These are phyloP conservation scores for Aspergillus biplanus DNA, from an alignment of 495 filamentous ascomycete species.

Conservation along the genomic window DNA sequence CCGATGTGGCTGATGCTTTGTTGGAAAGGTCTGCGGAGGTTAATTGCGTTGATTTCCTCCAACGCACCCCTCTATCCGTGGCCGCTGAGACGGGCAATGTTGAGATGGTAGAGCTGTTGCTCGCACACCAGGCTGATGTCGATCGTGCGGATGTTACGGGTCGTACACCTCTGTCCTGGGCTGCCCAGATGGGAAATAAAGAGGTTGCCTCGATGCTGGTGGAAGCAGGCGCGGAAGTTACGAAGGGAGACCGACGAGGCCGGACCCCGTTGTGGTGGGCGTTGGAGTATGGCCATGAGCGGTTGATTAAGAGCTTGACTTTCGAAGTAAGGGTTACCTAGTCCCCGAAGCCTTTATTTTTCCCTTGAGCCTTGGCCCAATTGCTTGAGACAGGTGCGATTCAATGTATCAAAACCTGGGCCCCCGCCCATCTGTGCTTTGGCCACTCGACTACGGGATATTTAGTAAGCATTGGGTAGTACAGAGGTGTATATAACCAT, in stretches of 20 bases:
- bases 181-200: background rate
- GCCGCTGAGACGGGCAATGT: background rate
- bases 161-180: slow-evolving; percentile 4
- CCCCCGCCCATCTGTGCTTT: no score
- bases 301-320: background rate
- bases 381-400: no score
- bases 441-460: no score
- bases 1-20: background rate
- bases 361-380: no score
- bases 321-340: no score
- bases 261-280: slow-evolving; percentile 17
- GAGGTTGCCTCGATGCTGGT: background rate
- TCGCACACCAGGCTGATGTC: background rate
- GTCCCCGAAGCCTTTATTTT: no score
- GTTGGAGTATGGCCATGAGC: slow-evolving; percentile 10
- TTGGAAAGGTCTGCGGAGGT: background rate
- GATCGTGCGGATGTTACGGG: background rate
- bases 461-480: no score
- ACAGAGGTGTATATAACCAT: no score
- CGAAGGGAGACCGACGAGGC: background rate
- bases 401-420: no score
- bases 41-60: background rate
- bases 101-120: background rate
- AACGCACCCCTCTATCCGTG: background rate
- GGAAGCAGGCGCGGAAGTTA: background rate